Evolutionary conservation across 208 protist species (phyloP), one percentile per base, ranked within the genome.

Genomic region (Trypanosoma brucei): DNA sequence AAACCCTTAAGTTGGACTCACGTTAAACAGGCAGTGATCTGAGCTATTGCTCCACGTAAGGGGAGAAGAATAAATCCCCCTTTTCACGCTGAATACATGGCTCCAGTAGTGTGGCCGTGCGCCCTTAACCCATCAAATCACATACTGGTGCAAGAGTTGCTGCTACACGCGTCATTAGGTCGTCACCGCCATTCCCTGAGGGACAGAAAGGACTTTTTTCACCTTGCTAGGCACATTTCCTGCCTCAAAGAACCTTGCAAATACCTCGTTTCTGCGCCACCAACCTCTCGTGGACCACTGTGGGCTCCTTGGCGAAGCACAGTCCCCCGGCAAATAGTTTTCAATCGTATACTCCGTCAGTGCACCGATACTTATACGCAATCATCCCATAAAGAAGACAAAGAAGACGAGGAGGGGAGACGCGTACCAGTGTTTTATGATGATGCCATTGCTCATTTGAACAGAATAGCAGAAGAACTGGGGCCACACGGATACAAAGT

Each of bases 131-230:
- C 70, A 34, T 69, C 66, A 35, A 93, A 91, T 50, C 78, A 84
- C 60, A 37, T 88, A 46, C 31, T 76, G 8, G 86, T 86, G 48
- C 86, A 93, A 63, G 76, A 82, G 36, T 77, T 93, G 11, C 64
- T 83, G 8, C 60, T 91, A 6, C 68, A 72, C 30, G 75, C 70
- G 2, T 65, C 81, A 0, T 56, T 90, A n/a, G 54, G 51, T 38
- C 56, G 45, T 9, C 61, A 61, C 0, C 39, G 57, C 40, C 62
- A 55, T 39, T 40, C 61, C 14, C 34, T 53, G 2, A 36, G 33
- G n/a, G 56, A 65, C 14, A 8, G 51, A 33, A 13, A 62, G 35
- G 30, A 13, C 0, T 65, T 31, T 57, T 8, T 70, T 8, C 22
- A 50, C 13, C 46, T 67, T 5, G 60, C 66, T 3, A 22, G 52